Evolutionary conservation across 2,329 filamentous ascomycete species (phyloP).

Genomic region (Fonsecaea monophora): DNA sequence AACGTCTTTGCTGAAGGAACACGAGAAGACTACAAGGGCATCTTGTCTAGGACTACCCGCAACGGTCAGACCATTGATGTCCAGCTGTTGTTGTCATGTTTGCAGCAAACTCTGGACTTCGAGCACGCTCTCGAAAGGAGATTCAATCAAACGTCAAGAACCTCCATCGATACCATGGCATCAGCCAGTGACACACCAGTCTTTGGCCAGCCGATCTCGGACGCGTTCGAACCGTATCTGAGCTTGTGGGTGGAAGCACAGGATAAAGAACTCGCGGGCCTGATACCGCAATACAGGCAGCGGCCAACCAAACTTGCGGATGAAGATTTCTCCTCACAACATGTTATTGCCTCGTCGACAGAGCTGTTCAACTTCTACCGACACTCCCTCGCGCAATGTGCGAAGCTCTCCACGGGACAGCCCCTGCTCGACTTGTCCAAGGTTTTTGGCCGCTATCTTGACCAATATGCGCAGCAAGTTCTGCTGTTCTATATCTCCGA

Average conservation of each 20-base stretch:
- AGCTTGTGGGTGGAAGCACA: conserved; percentile 97
- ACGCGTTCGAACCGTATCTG: conserved; percentile 95
- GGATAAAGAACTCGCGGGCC: conserved; percentile 79
- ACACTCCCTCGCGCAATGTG: conserved; percentile 88
- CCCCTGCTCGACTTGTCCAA: conserved; percentile 82
- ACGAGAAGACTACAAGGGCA: conserved; percentile 91
- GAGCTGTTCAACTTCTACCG: conserved; percentile 98
- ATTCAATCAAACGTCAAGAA: conserved; percentile 73
- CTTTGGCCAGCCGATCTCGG: conserved; percentile 90
- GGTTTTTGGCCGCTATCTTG: conserved; percentile 89
- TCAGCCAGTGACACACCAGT: conserved; percentile 78
- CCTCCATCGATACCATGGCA: conserved; percentile 87
- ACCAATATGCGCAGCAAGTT: conserved; percentile 94
- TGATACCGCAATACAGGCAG: conserved; percentile 86
- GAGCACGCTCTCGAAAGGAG: conserved; percentile 87
- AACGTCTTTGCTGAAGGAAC: conserved; percentile 96
- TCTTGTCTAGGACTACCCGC: conserved; percentile 85
- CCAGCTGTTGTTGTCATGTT: conserved; percentile 82
- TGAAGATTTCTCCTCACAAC: conserved; percentile 89
- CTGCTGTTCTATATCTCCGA: conserved; percentile 75
- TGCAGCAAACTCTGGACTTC: conserved; percentile 96
- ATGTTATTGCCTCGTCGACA: conserved; percentile 90
- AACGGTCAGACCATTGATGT: conserved; percentile 84
- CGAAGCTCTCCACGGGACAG: conserved; percentile 91
- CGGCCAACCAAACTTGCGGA: conserved; percentile 81